Base-by-base conservation (phyloP, 169 alveolate species). In the Babesia sp. region DNA sequence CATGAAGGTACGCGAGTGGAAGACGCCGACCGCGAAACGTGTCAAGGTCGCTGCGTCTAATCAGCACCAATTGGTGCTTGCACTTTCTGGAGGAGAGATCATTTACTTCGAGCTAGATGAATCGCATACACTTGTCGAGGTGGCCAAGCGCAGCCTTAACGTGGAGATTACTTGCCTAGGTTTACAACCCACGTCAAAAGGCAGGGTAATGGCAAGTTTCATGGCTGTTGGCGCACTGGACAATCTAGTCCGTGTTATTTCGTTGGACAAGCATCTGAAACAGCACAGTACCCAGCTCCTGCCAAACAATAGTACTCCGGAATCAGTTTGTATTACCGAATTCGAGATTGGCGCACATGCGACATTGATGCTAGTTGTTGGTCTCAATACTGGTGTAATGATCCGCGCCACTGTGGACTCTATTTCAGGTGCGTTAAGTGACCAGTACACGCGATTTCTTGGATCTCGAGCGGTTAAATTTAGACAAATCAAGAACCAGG, bases 361-460 rank as follows among this genome's bases (percentile, higher is more conserved):
- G 55, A 73, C 86, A 39, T 71, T 96, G 39, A 94, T 71, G 75
- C 79, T 96, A 77, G 94, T 91, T 59, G 96, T 98, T n/a, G 99
- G 99, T 7, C 90, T 97, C 63, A 93, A 90, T 29, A 97, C 96
- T 66, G 99, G 99, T 0, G 95, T 97, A 16, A 84, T 97, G 81
- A 86, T 98, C 1, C 91, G 99, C 64, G 93, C 98, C 57, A 90
- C 91, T 20, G 93, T 98, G 22, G 99, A 97, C 81, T 68, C 92
- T 24, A 86, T 94, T 3, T 90, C 97, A 6, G 99, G 99, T 12
- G 89, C 95, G n/a, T 93, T 96, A n/a, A 90, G 96, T 28, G 98
- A 96, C 67, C 97, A 95, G 56, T 93, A 98, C 71, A 91, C 97
- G 9, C 91, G 97, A 56, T 96, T 92, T 81, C 74, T 97, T 42